Conservation (phyloP, 208 protist genomes). For the Leishmania turanica region DNA sequence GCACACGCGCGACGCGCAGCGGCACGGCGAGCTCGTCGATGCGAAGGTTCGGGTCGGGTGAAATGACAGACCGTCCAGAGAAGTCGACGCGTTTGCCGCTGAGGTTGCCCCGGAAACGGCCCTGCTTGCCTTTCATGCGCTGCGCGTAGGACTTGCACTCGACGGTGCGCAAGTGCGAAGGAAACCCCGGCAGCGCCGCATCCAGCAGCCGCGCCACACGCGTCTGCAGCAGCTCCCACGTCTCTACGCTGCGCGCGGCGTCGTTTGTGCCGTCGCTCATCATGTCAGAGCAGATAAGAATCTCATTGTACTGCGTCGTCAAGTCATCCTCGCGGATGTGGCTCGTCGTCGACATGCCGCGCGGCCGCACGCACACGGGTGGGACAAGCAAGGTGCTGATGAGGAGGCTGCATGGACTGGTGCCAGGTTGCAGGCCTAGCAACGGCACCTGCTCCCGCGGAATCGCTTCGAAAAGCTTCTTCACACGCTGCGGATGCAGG, state of each 20-base stretch:
- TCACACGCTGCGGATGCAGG: slow-evolving; percentile 92
- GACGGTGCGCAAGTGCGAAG: slow-evolving; percentile 55
- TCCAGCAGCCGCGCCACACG: slow-evolving; percentile 89
- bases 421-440: slow-evolving; percentile 91
- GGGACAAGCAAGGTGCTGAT: slow-evolving; percentile 96
- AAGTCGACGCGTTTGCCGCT: slow-evolving; percentile 99
- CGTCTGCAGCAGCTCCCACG: slow-evolving; percentile 98
- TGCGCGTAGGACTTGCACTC: slow-evolving; percentile 94
- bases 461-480: slow-evolving; percentile 94
- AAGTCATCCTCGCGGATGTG: slow-evolving; percentile 98
- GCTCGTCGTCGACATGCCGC: slow-evolving; percentile 68
- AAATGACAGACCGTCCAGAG: slow-evolving; percentile 99
- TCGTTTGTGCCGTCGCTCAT: slow-evolving; percentile 81
- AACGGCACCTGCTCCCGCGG: slow-evolving; percentile 92
- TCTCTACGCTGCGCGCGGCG: slow-evolving; percentile 82
- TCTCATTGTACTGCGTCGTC: slow-evolving; percentile 96
- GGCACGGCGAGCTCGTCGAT: slow-evolving; percentile 99
- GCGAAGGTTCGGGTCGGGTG: slow-evolving; percentile 98
- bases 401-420: slow-evolving; percentile 92
- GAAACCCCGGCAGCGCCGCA: slow-evolving; percentile 82
- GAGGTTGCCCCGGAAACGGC: slow-evolving; percentile 99
- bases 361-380: slow-evolving; percentile 97
- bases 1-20: slow-evolving; percentile 93
- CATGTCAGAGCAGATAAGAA: slow-evolving; percentile 85
- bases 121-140: slow-evolving; percentile 99